Percentiles rank a stretch among this genome's conserved stretches.
Conservation (phyloP, 176 grass and related monocot species). For the Oropetium thomaeum region DNA sequence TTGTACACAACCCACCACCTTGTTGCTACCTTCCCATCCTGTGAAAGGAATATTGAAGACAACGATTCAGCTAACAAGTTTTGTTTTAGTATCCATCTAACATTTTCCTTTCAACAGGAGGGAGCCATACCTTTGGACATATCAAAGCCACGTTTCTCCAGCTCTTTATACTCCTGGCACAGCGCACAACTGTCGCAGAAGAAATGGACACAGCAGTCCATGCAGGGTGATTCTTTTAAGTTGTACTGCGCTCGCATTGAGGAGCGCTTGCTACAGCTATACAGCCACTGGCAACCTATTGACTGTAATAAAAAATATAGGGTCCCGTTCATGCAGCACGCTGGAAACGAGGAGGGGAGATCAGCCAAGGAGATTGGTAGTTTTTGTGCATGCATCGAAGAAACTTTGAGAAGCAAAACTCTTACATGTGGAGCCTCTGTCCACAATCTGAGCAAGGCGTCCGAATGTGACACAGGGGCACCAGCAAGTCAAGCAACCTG, state of each 20-base stretch:
- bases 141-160: conserved; percentile 50
- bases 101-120: conserved; percentile 3
- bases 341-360: conserved; percentile 20
- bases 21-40: conserved; percentile 60
- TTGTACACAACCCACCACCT: conserved; percentile 39
- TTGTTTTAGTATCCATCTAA: neutral
- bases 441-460: conserved; percentile 49
- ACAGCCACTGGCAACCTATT: conserved; percentile 44
- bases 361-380: neutral
- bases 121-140: conserved; percentile 49
- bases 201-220: conserved; percentile 66
- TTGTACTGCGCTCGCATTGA: conserved; percentile 46
- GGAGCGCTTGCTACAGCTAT: conserved; percentile 52
- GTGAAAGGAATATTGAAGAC: neutral
- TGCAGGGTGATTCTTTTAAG: conserved; percentile 48
- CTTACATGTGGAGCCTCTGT: conserved; percentile 54
- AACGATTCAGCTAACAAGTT: conserved; percentile 8
- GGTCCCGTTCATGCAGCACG: conserved; percentile 39
- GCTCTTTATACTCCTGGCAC: conserved; percentile 67
- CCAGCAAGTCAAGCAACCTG: conserved; percentile 60
- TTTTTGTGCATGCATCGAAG: neutral
- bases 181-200: conserved; percentile 56
- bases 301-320: conserved; percentile 33
- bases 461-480: conserved; percentile 72
- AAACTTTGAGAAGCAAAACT: neutral